Percentiles rank a stretch among this genome's conserved stretches.
Conservation (phyloP, 2,329 filamentous ascomycete genomes). For the Alternaria hordeiaustralica region DNA sequence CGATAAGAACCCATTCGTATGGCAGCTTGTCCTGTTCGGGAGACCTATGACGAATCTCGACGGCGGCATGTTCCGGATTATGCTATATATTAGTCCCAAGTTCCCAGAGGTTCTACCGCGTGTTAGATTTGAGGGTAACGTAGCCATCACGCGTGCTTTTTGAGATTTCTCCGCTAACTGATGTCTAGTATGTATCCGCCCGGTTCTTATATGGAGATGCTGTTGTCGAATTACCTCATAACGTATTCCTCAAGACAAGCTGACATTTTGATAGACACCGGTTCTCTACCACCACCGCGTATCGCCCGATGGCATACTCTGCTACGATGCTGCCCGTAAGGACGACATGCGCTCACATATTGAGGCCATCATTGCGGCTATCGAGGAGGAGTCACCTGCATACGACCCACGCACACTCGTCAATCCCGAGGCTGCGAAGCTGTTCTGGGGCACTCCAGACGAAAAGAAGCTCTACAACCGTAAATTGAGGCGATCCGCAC, state of each 20-base stretch:
- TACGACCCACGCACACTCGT: constrained; percentile 92
- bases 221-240: background rate
- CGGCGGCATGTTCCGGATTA: constrained; percentile 82
- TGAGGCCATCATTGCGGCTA: constrained; percentile 76
- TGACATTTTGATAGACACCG: constrained; percentile 57
- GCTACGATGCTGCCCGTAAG: constrained; percentile 70
- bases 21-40: constrained; percentile 88
- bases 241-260: background rate
- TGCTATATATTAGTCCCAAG: constrained; percentile 77
- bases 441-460: constrained; percentile 83
- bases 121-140: constrained; percentile 67
- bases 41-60: constrained; percentile 92
- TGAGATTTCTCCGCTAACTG: background rate
- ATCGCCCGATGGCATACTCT: constrained; percentile 78
- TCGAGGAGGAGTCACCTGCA: constrained; percentile 87
- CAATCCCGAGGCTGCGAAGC: constrained; percentile 80
- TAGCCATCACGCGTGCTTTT: background rate
- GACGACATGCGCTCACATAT: constrained; percentile 86
- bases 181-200: background rate
- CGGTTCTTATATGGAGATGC: background rate
- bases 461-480: constrained; percentile 87
- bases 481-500: constrained; percentile 77
- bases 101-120: constrained; percentile 91
- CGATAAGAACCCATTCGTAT: constrained; percentile 85
- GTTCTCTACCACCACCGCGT: constrained; percentile 86